Evolutionary conservation across 352 stramenopile genomes (phyloP), one percentile per base, ranked within the genome.

Genomic region (Peronospora tabacina): DNA sequence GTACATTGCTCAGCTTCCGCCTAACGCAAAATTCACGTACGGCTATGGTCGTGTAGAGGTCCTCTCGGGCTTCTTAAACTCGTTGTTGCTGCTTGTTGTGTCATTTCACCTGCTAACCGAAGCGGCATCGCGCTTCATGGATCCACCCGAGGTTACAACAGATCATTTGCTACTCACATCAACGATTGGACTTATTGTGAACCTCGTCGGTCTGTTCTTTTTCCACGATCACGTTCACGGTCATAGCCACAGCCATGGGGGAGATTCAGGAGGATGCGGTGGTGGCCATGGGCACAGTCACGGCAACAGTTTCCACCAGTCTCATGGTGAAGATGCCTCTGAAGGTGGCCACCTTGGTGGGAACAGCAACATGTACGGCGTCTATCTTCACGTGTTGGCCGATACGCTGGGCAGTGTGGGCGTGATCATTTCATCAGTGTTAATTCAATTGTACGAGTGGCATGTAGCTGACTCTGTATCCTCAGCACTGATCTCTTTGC

Each of bases 341-440:
- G 52, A 70, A 38, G 16, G 36, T 16, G 46, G 49, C 3, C 24
- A 55, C 7, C 37, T 56, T 16, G 51, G 55, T 39, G 76, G 65
- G 42, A 95, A 92, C 56, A 85, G 68, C 49, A 96, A 96, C 64
- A 92, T 96, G 72, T 85, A 95, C 53, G 87, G 83, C 8, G 84
- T 96, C 12, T 94, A 95, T 36, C 68, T 96, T 20, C 87, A 96
- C 49, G 82, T 96, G 17, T 55, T 95, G 38, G 85, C 85, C 0
- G 87, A 96, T 50, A 90, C 85, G 11, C 65, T 96, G 22, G 87
- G 87, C 15, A 94, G 82, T 53, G 69, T 95, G 9, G 85, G 84
- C 10, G 87, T 95, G 17, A 95, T 96, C 55, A 59, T 92, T 26
- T 94, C 80, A 39, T 94, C 85, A 8, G 47, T 93, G 9, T 58